Evolutionary conservation across 2,329 filamentous ascomycete species (phyloP).

Genomic region (Biscogniauxia sp.): DNA sequence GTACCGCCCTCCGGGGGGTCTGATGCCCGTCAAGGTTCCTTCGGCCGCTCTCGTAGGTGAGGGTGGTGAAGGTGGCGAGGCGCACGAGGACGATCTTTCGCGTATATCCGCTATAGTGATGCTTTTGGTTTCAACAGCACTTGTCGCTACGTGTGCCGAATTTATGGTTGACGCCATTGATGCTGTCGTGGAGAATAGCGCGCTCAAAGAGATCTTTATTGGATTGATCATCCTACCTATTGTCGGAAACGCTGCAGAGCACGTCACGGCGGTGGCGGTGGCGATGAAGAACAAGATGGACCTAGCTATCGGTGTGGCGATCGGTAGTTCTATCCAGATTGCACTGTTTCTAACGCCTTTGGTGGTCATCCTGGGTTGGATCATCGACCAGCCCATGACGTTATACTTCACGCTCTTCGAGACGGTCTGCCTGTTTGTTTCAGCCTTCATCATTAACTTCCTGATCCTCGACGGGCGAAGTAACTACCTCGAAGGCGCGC

Average conservation of each 20-base stretch:
- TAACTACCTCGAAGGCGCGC: conserved; percentile 80
- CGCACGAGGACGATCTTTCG: conserved; percentile 49
- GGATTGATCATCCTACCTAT: conserved; percentile 71
- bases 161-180: conserved; percentile 68
- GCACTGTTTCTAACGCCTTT: conserved; percentile 69
- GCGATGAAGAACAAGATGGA: conserved; percentile 77
- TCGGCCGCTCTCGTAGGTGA: conserved; percentile 35
- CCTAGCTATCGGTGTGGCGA: conserved; percentile 68
- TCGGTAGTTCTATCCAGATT: conserved; percentile 71
- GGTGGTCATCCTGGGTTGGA: conserved; percentile 71
- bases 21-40: conserved; percentile 48
- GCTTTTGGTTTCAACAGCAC: conserved; percentile 60
- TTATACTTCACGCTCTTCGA: conserved; percentile 88
- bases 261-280: conserved; percentile 68
- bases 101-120: conserved; percentile 58
- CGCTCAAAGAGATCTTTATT: conserved; percentile 65
- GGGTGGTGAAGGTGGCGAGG: conserved; percentile 25
- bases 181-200: conserved; percentile 54
- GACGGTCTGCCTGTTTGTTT: conserved; percentile 82
- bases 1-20: conserved; percentile 47
- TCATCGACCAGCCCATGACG: conserved; percentile 65
- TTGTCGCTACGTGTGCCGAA: conserved; percentile 68
- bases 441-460: conserved; percentile 84
- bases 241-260: conserved; percentile 71
- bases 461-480: conserved; percentile 80